Percentiles rank a stretch among this genome's conserved stretches.
Conservation (phyloP, 805 yeast genomes). For the Yamadazyma laniorum region DNA sequence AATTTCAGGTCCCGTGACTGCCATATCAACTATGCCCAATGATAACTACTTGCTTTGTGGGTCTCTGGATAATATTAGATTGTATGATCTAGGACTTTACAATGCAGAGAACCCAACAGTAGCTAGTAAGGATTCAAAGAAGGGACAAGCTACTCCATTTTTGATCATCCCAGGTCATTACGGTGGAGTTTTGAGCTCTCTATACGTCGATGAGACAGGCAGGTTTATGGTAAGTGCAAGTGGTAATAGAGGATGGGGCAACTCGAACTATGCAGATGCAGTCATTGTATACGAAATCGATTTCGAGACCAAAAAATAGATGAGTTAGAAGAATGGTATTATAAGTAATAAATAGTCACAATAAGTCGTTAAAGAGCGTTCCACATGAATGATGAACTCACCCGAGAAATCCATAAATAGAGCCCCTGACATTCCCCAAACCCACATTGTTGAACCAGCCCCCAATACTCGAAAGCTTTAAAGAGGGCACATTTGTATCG, state of each 20-base stretch:
- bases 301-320: conserved; percentile 17
- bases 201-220: conserved; percentile 83
- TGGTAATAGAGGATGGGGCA: conserved; percentile 94
- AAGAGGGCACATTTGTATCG: conserved; percentile 8
- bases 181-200: conserved; percentile 80
- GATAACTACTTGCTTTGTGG: conserved; percentile 80
- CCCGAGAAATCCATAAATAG: conserved; percentile 22
- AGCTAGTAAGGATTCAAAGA: conserved; percentile 25
- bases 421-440: conserved; percentile 30
- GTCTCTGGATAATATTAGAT: conserved; percentile 82
- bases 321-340: background rate
- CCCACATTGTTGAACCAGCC: conserved; percentile 8
- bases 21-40: conserved; percentile 77
- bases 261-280: conserved; percentile 75
- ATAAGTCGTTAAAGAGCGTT: too few relatives aligned
- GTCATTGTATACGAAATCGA: conserved; percentile 80
- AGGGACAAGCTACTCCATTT: conserved; percentile 64
- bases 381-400: background rate
- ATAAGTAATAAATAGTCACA: background rate
- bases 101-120: conserved; percentile 27
- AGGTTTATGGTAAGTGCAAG: conserved; percentile 86
- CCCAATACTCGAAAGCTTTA: conserved; percentile 11
- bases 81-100: conserved; percentile 67
- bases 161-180: conserved; percentile 94
- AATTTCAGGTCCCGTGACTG: conserved; percentile 88